A percentile compares a stretch with the other conserved stretches of the same genome.
Evolutionary conservation across 345 rosid species (phyloP).

Genomic region (Euphorbia pulcherrima): DNA sequence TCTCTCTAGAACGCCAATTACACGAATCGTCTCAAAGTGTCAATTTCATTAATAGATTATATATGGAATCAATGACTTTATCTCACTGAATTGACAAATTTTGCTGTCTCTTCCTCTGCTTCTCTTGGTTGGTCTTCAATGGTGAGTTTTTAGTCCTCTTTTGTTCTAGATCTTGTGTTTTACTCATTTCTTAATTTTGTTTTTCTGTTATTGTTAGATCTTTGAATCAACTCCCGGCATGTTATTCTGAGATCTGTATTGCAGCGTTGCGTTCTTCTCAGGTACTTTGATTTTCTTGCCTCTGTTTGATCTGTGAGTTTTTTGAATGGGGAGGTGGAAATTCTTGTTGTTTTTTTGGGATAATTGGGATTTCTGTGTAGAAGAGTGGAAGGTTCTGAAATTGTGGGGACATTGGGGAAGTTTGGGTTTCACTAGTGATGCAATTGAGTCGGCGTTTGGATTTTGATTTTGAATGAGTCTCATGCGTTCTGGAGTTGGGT

Average conservation of each 20-base stretch:
- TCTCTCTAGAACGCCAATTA: neutral
- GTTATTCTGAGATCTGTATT: neutral
- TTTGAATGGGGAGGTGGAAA: neutral
- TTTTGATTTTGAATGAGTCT: constrained; percentile 7
- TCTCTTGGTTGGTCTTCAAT: neutral
- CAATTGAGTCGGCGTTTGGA: constrained; percentile 4
- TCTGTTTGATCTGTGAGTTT: neutral
- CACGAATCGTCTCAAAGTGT: constrained; percentile 3
- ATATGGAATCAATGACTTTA: no score
- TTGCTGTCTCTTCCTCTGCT: constrained; percentile 2
- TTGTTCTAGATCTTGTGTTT: constrained; percentile 4
- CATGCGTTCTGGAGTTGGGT: neutral
- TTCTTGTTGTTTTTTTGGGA: neutral
- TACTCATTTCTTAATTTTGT: neutral
- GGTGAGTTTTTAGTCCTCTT: neutral
- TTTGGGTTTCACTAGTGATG: neutral
- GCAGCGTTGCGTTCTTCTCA: neutral
- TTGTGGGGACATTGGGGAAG: neutral
- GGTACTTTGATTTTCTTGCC: neutral
- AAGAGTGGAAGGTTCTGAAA: constrained; percentile 1
- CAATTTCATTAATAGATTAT: neutral
- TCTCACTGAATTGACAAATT: neutral
- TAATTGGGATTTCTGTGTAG: neutral
- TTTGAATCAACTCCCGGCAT: neutral
- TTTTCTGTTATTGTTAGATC: neutral